Base-by-base conservation (phyloP, 192 early-diverging fungal genomes). In the Neocallimastix lanati region DNA sequence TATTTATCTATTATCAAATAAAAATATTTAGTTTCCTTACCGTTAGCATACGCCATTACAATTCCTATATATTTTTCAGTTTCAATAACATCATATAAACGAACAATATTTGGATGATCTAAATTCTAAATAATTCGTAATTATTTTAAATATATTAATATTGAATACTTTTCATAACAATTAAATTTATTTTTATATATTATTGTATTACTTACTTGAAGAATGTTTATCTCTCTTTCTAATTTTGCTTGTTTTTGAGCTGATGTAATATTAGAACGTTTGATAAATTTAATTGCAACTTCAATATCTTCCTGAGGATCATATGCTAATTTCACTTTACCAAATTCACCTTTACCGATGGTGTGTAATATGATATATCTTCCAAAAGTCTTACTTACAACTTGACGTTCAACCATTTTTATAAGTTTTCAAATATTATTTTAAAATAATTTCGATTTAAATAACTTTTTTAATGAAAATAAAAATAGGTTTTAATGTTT, bases 31-130 rank as follows among this genome's bases (percentile, higher is more conserved):
- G n/a, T 3, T 50, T 50, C 40, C 16, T 18, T 18, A 21, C 40
- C 40, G 21, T 50, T 50, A 36, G 96, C 96, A 83, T 94, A 97
- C 84, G 97, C 95, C 83, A 98, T 92, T 28, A 98, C 93, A 81
- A 99, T 96, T 36, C 97, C 97, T 84, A 99, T 96, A 82, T 98
- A 96, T 79, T 91, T 85, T 77, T 94, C 95, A 12, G 96, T 98
- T 84, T 99, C 97, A 82, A 99, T 94, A 25, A 98, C 95, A 83
- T 99, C 96, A 82, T 91, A 91, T 37, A 98, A 84, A 82, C 93
- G 90, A 38, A 99, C 96, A 81, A 99, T 97, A 83, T 94, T 90
- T 25, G 92, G 91, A 80, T 97, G 95, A 79, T 93, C 87, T 50
- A 97, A 92, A 4, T 92, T 89, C 93, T 97, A 87, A 29, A 80